Evolutionary conservation across 1,284 basidiomycete species (phyloP), one percentile per base, ranked within the genome.

Genomic region (Gomphus bonarii): DNA sequence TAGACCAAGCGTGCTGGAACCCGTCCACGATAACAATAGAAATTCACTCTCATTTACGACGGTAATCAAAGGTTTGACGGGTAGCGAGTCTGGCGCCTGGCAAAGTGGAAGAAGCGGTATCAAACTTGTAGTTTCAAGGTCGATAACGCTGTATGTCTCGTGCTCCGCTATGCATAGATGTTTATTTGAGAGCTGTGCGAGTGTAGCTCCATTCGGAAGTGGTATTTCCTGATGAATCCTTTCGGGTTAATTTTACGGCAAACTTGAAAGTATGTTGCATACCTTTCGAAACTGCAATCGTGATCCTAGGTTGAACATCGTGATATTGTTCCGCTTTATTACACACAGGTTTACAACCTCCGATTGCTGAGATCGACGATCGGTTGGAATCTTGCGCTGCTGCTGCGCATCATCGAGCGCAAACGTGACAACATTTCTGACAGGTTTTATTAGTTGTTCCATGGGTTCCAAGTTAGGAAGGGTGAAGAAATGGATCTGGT

Each of bases 1-100:
- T 1, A 95, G 72, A 0, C 93, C 93, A 56, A 95, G 74, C 0
- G 89, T 87, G 58, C 76, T 82, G 5, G 73, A 69, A 8, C 89
- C 91, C 0, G 83, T 90, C 81, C 82, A 86, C 1, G 83, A 86
- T n/a, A 85, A 70, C 18, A 89, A 73, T 48, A 90, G 74, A 61
- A 93, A 95, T 68, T 95, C 92, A 63, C 80, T 80, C 47, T 81
- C 79, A 33, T 79, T 78, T 40, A 94, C 80, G 28, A 90, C 81
- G 1, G 82, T 81, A 49, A 94, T 86, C 48, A 79, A 81, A 0
- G 91, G 90, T 53, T 85, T 83, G 28, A 85, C 71, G 0, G 65
- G 63, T 54, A 72, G 66, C 63, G 70, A 56, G 64, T 67, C 56
- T 36, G 78, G 74, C 43, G 77, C 78, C 65, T 95, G 92, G 0